Evolutionary conservation across 495 filamentous ascomycete genomes (phyloP), one percentile per base, ranked within the genome.

Genomic region (Polyplosphaeria fusca): DNA sequence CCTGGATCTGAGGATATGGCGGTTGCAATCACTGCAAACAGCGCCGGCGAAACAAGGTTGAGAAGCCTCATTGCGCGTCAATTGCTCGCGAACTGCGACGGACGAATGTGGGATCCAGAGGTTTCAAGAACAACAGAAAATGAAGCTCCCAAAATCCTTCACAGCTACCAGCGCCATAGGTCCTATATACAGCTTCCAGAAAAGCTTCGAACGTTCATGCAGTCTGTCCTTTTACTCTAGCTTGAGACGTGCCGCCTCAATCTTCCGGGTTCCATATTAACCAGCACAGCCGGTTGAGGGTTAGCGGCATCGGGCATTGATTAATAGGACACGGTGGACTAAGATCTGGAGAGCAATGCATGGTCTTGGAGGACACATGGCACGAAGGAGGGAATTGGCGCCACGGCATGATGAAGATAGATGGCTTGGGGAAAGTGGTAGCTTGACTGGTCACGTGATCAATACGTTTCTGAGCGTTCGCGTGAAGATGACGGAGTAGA

Each of bases 181-280:
- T 38, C 22, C 25, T 44, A 49, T 55, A 53, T 53, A 61, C 23
- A 22, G 24, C 30, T 24, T 49, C 54, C 57, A 35, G 32, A 24
- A 49, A 48, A 35, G 12, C 18, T 30, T 57, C 22, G 24, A 27
- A 39, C 9, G 14, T 44, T 52, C 26, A 16, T 58, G 46, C 38
- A n/a, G 3, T 55, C 44, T 61, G 41, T 55, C 51, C 50, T 61
- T 50, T 47, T 50, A n/a, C 30, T 7, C 13, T 14, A 22, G 40
- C 24, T 30, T 22, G 40, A 26, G 37, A 13, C 24, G 41, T 18
- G 20, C 30, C 58, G 58, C 58, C 19, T 25, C 19, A 26, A 26
- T 61, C 50, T 61, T 55, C 58, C 58, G 58, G 37, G 14, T 55
- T 38, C 58, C 58, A 61, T 39, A 61, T 60, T 61, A 55, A 48